These are phyloP conservation scores for Polytrichum commune DNA, from an alignment of 225 moss, liverwort and hornwort species.

Conservation along the genomic window DNA sequence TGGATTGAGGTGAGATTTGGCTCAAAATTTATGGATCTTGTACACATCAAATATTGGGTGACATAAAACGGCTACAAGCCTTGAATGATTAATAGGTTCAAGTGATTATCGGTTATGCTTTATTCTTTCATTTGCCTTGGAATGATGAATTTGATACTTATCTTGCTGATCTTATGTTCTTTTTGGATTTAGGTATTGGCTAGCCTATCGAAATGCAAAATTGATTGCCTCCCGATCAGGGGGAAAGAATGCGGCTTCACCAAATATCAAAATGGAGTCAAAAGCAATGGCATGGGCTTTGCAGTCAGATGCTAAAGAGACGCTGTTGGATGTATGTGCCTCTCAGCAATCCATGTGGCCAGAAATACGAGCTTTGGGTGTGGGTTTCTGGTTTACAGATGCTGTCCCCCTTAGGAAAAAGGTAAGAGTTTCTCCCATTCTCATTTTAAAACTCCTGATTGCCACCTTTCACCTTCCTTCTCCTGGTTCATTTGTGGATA, in stretches of 20 bases:
- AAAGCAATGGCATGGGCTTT: conserved; percentile 93
- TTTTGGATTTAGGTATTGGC: conserved; percentile 67
- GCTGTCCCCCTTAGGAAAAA: conserved; percentile 64
- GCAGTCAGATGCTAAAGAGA: conserved; percentile 87
- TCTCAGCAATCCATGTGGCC: conserved; percentile 74
- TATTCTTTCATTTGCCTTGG: too few relatives aligned
- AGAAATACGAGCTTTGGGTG: conserved; percentile 74
- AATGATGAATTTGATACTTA: conserved; percentile 5
- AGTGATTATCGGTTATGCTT: too few relatives aligned
- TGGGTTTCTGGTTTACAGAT: conserved; percentile 94
- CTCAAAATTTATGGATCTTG: neutral
- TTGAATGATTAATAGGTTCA: too few relatives aligned
- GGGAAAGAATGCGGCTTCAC: conserved; percentile 24
- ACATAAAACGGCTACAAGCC: too few relatives aligned
- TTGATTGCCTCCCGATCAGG: conserved; percentile 40
- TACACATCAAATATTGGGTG: too few relatives aligned
- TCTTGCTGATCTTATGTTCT: conserved; percentile 8
- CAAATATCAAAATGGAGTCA: conserved; percentile 49
- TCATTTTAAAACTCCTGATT: neutral
- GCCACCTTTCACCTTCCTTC: neutral
- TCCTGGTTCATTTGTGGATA: neutral
- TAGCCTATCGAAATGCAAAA: conserved; percentile 61
- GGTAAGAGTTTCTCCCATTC: conserved; percentile 32
- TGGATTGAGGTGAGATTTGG: conserved; percentile 64
- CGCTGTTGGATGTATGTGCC: conserved; percentile 64